Conservation (phyloP, 164 flowering plant species). For the Vitis vinifera region DNA sequence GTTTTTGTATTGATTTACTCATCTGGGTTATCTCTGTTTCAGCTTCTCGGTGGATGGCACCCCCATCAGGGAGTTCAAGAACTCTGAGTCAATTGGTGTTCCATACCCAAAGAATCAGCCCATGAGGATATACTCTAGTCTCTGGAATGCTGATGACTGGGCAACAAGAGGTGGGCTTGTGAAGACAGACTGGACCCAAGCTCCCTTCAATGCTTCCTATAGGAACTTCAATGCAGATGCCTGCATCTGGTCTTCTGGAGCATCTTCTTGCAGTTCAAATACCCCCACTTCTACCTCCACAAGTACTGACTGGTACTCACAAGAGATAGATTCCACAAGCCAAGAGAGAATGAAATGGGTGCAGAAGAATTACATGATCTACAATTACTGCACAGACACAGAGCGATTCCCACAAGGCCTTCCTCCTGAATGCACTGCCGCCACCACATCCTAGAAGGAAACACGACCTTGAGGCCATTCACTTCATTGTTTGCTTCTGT, state of each 20-base stretch:
- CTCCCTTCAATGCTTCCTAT: slow-evolving; percentile 41
- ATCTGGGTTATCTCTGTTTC: not conserved
- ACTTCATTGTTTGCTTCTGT: too few relatives aligned
- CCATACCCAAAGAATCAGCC: slow-evolving; percentile 31
- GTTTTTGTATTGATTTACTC: not conserved
- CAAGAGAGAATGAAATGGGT: slow-evolving; percentile 28
- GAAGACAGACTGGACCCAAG: slow-evolving; percentile 41
- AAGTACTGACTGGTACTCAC: slow-evolving; percentile 13
- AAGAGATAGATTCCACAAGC: slow-evolving; percentile 21
- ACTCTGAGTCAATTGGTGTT: slow-evolving; percentile 25
- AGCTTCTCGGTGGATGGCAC: slow-evolving; percentile 37
- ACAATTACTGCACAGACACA: slow-evolving; percentile 35
- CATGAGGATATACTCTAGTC: slow-evolving; percentile 37
- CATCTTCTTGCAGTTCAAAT: slow-evolving; percentile 19
- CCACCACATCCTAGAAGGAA: slow-evolving; percentile 4
- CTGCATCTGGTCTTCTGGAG: slow-evolving; percentile 25
- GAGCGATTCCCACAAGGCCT: slow-evolving; percentile 36
- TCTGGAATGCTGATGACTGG: slow-evolving; percentile 47
- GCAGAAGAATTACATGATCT: slow-evolving; percentile 39
- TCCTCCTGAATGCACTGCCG: slow-evolving; percentile 27
- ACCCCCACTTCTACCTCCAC: not conserved
- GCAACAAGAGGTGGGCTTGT: slow-evolving; percentile 38
- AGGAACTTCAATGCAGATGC: slow-evolving; percentile 26
- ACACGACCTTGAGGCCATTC: not conserved
- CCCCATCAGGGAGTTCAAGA: slow-evolving; percentile 44